Evolutionary conservation across 108 stramenopile species (phyloP).

Genomic region (Cyclotella choctawhatcheeana): DNA sequence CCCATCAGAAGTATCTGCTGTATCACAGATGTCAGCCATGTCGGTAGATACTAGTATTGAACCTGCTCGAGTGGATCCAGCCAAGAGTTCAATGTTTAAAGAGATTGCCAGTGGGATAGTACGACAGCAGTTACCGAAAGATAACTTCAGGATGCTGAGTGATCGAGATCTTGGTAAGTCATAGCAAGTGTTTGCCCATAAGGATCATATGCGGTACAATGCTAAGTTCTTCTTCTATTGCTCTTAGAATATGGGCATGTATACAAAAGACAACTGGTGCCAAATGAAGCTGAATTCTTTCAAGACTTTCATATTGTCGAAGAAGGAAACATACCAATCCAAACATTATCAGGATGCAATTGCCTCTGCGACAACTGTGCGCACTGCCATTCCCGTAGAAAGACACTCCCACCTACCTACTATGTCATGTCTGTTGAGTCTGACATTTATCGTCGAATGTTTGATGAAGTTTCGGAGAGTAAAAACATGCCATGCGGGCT

Average conservation of each 20-base stretch:
- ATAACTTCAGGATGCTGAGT: conserved; percentile 63
- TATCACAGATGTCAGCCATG: conserved; percentile 24
- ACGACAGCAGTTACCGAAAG: conserved; percentile 66
- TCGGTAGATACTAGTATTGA: conserved; percentile 50
- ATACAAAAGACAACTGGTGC: conserved; percentile 51
- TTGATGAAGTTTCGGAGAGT: conserved; percentile 71
- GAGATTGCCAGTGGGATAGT: conserved; percentile 61
- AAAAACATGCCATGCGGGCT: conserved; percentile 75
- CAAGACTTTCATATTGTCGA: conserved; percentile 46
- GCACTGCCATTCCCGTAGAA: conserved; percentile 20
- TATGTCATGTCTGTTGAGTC: conserved; percentile 68
- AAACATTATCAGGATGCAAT: neutral
- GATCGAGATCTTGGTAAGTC: conserved; percentile 41
- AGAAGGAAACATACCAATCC: conserved; percentile 12
- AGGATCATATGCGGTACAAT: neutral
- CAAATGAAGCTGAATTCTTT: conserved; percentile 44
- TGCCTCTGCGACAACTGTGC: conserved; percentile 20
- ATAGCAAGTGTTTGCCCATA: conserved; percentile 16
- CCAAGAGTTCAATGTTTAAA: conserved; percentile 60
- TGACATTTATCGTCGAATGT: conserved; percentile 75
- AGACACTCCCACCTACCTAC: conserved; percentile 55
- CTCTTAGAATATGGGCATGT: conserved; percentile 34
- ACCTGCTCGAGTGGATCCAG: conserved; percentile 39
- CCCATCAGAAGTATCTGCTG: conserved; percentile 27
- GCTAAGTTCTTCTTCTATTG: neutral